Base-by-base conservation (phyloP, 768 basidiomycete species). In the Leccinellum rugosiceps region DNA sequence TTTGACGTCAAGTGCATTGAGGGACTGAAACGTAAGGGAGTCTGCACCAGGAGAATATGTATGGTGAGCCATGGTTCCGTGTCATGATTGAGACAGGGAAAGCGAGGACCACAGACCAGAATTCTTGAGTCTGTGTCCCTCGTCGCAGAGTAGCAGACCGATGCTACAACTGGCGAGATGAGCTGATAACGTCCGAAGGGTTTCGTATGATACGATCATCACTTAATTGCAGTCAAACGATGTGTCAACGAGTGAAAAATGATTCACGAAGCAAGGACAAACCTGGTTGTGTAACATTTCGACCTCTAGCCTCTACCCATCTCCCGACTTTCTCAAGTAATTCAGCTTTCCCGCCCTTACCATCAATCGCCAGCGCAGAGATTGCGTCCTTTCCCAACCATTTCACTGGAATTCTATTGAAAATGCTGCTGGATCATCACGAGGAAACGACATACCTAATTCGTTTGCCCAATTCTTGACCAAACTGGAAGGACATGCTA, bases 391-490 rank as follows among this genome's bases (percentile, higher is more conserved):
- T 84, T 3, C 95, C 97, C 17, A 99, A 78, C 97, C 97, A 99
- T 77, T 99, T 99, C 30, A 86, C 94, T 98, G 19, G 28, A 59
- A 13, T 38, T 13, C 0, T 14, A 28, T 63, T 32, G 14, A 51
- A 6, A 47, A n/a, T 26, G 2, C n/a, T 30, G 28, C 30, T n/a
- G 34, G 32, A 53, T 51, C 2, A 28, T 53, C 14, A 25, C 49
- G n/a, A 49, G 23, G n/a, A n/a, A n/a, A 31, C 3, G 32, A 75
- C 81, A 52, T 59, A 87, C 95, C 84, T 28, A 98, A 79, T 74
- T 99, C 97, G 70, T 98, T 98, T 0, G 93, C 96, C 97, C 97
- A 99, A 65, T 98, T 98, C 70, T 91, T 92, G 30, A 99, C 97
- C 58, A 99, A 76, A 79, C 92, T 96, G 9, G 94, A 92, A 1